Base-by-base conservation (phyloP, 192 early-diverging fungal species). In the Coemansia sp. region DNA sequence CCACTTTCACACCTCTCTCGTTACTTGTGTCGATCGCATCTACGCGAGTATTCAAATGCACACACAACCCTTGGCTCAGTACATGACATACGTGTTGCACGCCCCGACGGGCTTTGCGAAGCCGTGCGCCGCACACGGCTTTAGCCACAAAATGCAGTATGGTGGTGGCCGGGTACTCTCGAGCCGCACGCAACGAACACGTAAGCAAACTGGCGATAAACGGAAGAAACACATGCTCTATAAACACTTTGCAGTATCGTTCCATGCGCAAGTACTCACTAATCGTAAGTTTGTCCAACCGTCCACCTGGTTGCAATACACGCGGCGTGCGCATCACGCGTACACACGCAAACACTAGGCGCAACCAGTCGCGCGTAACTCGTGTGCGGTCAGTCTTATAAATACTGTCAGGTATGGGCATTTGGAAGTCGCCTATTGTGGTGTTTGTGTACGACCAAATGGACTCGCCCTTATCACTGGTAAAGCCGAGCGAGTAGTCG, bases 401-500 rank as follows among this genome's bases (percentile, higher is more conserved):
- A 10, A 64, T 18, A 13, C 45, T 47, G 32, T 82, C 69, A 9
- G 74, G 73, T 1, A 75, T 53, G 4, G 79, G 65, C 59, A 73
- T 22, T 22, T 67, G 57, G 32, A 63, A 66, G 48, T 60, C 66
- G 22, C 51, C 64, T n/a, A 75, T 11, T 4, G 47, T 27, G 45
- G 63, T 4, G 57, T 75, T 82, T 5, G 74, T 76, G 54, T 82
- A 82, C 41, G 79, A 82, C 73, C 73, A 82, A 3, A 82, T 37
- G 0, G 66, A 35, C 12, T 61, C 54, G 14, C 22, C 62, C 7
- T 22, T n/a, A 24, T 51, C 57, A 6, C 47, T 59, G 3, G 69
- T 49, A 54, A 82, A 75, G 9, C 69, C 60, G 35, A 82, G 53
- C 20, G 79, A 75, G 55, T 82, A 76, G 64, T 82, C 79, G 22